Conservation (phyloP, 2,329 filamentous ascomycete species). For the Aspergillus amoenus region DNA sequence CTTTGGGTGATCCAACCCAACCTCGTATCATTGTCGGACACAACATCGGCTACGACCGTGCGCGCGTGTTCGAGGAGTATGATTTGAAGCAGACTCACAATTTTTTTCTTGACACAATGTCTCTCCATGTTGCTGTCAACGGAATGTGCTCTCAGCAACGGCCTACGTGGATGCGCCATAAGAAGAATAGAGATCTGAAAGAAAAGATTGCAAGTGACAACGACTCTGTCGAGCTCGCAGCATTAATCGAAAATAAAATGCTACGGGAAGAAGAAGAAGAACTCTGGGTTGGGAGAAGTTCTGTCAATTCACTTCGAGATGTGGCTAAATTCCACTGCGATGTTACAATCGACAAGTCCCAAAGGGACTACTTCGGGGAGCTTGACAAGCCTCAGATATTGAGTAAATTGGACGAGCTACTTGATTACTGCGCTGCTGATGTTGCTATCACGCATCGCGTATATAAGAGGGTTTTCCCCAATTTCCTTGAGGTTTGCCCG, state of each 20-base stretch:
- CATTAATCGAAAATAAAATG: constrained; percentile 66
- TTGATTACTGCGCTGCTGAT: constrained; percentile 94
- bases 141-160: constrained; percentile 98
- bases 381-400: constrained; percentile 70
- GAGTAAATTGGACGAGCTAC: constrained; percentile 72
- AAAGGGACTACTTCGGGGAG: constrained; percentile 82
- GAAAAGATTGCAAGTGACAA: constrained; percentile 75
- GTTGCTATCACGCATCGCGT: constrained; percentile 89
- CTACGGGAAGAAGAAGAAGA: constrained; percentile 85
- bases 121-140: constrained; percentile 93
- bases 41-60: constrained; percentile 93
- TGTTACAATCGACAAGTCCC: constrained; percentile 84
- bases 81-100: constrained; percentile 77
- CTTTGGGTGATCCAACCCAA: constrained; percentile 72
- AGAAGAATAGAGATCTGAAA: constrained; percentile 80
- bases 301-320: constrained; percentile 89
- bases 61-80: constrained; percentile 87
- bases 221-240: constrained; percentile 68
- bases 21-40: constrained; percentile 85
- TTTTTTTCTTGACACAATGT: constrained; percentile 96
- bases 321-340: constrained; percentile 96
- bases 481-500: constrained; percentile 84
- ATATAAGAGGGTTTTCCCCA: constrained; percentile 90
- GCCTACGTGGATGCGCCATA: constrained; percentile 96
- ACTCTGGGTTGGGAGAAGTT: constrained; percentile 91